Evolutionary conservation across 345 rosid genomes (phyloP), one percentile per base, ranked within the genome.

Genomic region (Leavenworthia alabamica): DNA sequence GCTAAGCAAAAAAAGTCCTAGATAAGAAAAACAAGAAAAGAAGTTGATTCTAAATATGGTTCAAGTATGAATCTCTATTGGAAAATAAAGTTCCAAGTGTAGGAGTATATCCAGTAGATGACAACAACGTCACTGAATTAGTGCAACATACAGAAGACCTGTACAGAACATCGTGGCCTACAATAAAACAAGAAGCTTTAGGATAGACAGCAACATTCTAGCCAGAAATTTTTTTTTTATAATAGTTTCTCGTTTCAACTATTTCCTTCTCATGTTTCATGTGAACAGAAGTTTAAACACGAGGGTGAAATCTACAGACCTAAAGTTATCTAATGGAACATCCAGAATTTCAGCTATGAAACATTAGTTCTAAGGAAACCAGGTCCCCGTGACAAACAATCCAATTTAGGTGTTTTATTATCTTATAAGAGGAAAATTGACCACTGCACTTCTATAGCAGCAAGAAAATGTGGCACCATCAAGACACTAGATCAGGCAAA

Each of bases 21-120:
- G 31, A 44, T 28, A 54, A 35, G 44, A 41, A 59, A 4, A 59
- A 31, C 52, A 52, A 63, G 45, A 76, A 40, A 46, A 14, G 4
- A 42, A 42, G 26, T 57, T 28, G 32, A 11, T 46, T 29, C 35
- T 49, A 49, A 22, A n/a, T 49, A 49, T 32, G 37, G 73, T 49
- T 68, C 66, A 40, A 58, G 53, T 28, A 32, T n/a, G n/a, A 39
- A 28, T 47, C 48, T 37, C 47, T 7, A 66, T 9, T 56, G 56
- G 71, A 44, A 46, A 33, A 56, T 56, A 55, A 17, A 43, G n/a
- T 33, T 36, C 8, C 36, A 55, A 55, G 45, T 32, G 14, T 31
- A n/a, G 4, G 40, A 10, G 37, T 54, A 51, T 28, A 54, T 33
- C 27, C n/a, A 12, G 46, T 53, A 43, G 19, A 66, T 35, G 40